phyloP scores from a whole-genome alignment of 139 green algal genomes.

The Volvox reticuliferus region DNA sequence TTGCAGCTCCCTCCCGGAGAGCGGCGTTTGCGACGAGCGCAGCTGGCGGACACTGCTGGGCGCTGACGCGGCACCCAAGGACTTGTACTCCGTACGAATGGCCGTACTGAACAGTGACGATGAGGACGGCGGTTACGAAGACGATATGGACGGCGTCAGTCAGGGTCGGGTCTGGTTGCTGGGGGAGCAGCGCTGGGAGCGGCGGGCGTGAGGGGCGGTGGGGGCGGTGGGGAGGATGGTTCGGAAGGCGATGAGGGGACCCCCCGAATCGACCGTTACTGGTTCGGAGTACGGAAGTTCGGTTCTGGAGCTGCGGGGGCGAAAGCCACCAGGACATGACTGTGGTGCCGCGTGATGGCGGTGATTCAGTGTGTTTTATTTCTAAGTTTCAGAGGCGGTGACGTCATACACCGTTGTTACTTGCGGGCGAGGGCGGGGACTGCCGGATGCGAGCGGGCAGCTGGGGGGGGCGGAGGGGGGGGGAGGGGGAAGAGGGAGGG shows the following conservation, averaged over 20 bases:
- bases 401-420: no score
- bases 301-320: no score
- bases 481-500: no score
- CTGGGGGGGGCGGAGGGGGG: no score
- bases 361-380: no score
- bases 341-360: not conserved
- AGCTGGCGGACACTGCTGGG: slow-evolving; percentile 81
- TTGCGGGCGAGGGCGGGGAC: no score
- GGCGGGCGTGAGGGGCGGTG: not conserved
- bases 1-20: slow-evolving; percentile 75
- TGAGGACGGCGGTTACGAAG: slow-evolving; percentile 65
- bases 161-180: slow-evolving; percentile 77
- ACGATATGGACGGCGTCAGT: slow-evolving; percentile 69
- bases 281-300: no score
- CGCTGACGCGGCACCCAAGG: slow-evolving; percentile 58
- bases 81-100: slow-evolving; percentile 58
- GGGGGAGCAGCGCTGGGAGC: slow-evolving; percentile 86
- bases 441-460: no score
- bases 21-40: slow-evolving; percentile 71
- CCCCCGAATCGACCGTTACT: not conserved
- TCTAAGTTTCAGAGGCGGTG: no score
- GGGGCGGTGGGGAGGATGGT: no score
- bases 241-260: not conserved
- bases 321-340: not conserved
- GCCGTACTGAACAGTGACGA: not conserved